Evolutionary conservation across 2,329 filamentous ascomycete genomes (phyloP).

Genomic region (Hymenoscyphus scutula): DNA sequence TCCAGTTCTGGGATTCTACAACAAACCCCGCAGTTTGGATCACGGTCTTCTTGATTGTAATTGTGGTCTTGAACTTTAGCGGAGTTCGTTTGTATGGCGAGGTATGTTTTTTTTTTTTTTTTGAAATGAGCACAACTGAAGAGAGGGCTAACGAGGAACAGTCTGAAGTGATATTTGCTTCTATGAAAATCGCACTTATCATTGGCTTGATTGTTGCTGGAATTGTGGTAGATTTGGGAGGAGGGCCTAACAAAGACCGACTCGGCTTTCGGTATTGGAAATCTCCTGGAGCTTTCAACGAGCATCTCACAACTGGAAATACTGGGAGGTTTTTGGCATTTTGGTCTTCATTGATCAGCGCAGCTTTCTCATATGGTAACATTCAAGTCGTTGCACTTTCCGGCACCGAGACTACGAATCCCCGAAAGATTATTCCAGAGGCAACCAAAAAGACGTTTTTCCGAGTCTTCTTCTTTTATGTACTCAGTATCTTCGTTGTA

Average conservation of each 20-base stretch:
- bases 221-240: constrained; percentile 76
- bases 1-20: constrained; percentile 10
- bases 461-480: constrained; percentile 72
- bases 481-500: constrained; percentile 68
- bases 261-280: constrained; percentile 72
- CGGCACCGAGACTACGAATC: constrained; percentile 71
- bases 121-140: too few species aligned
- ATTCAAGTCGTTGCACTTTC: constrained; percentile 44
- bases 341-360: constrained; percentile 49
- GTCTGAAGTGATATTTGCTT: constrained; percentile 59
- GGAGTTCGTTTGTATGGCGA: constrained; percentile 58
- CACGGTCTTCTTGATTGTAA: constrained; percentile 40
- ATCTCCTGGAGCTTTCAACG: constrained; percentile 67
- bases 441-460: constrained; percentile 80
- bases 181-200: constrained; percentile 55
- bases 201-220: constrained; percentile 64
- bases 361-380: constrained; percentile 50
- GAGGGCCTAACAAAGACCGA: constrained; percentile 68
- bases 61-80: constrained; percentile 51
- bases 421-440: constrained; percentile 65
- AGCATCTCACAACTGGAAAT: constrained; percentile 58
- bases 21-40: constrained; percentile 16
- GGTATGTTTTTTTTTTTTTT: constrained; percentile 23
- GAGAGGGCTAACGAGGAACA: background rate
- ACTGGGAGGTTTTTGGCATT: constrained; percentile 71